These are phyloP conservation scores for Coniochaeta prunicola DNA, from an alignment of 2,329 filamentous ascomycete species.

Conservation along the genomic window DNA sequence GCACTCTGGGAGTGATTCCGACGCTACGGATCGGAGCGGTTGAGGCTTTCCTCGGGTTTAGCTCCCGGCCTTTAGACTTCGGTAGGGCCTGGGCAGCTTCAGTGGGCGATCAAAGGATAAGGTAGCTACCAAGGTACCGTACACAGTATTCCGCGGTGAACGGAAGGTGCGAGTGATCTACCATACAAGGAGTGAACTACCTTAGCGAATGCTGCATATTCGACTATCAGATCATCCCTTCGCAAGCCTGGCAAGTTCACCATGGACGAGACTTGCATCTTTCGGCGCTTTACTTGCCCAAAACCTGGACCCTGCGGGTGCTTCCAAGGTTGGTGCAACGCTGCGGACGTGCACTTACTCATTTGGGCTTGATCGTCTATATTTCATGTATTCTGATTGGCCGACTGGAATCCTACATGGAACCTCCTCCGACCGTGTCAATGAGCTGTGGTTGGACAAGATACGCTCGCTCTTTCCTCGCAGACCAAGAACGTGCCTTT, in stretches of 20 bases:
- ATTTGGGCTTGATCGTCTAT: neutral
- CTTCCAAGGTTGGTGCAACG: neutral
- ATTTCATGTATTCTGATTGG: neutral
- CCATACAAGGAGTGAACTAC: no score
- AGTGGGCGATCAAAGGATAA: no score
- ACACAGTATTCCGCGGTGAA: neutral
- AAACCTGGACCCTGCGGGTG: neutral
- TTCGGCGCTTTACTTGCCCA: neutral
- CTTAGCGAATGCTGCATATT: neutral
- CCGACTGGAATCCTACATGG: conserved; percentile 6
- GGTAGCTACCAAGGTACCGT: neutral
- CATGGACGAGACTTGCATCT: neutral
- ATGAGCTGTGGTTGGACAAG: conserved; percentile 30
- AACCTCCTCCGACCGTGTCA: conserved; percentile 5
- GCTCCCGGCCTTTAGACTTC: neutral
- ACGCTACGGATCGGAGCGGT: neutral
- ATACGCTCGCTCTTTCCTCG: conserved; percentile 21
- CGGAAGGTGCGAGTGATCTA: neutral
- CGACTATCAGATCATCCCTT: neutral
- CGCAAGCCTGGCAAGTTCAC: neutral
- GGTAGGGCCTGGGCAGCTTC: neutral
- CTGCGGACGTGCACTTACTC: neutral
- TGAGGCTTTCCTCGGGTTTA: neutral
- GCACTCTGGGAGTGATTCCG: neutral
- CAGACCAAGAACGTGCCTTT: neutral